These are phyloP conservation scores for Neltuma alba DNA, from an alignment of 306 rosid species.

Conservation along the genomic window DNA sequence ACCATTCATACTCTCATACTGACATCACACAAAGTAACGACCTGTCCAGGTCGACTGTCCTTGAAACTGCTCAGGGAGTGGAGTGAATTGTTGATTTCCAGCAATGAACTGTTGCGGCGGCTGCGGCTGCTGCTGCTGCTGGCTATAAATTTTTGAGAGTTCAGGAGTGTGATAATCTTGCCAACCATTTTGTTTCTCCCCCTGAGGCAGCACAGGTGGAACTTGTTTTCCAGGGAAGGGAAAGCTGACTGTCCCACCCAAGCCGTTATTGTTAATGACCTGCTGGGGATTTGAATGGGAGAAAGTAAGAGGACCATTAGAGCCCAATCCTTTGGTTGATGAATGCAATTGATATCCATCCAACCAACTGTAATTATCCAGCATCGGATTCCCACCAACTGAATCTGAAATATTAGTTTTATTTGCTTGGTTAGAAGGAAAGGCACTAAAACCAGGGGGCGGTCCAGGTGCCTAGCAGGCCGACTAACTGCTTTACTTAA, in stretches of 20 bases:
- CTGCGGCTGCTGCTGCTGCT: slow-evolving; percentile 70
- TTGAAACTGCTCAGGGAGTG: slow-evolving; percentile 81
- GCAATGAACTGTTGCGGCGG: slow-evolving; percentile 59
- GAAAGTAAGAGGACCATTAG: slow-evolving; percentile 46
- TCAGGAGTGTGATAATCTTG: slow-evolving; percentile 70
- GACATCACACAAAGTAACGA: slow-evolving; percentile 85
- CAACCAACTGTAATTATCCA: slow-evolving; percentile 98
- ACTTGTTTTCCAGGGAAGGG: slow-evolving; percentile 92
- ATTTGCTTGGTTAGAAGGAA: slow-evolving; percentile 60
- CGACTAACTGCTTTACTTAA: slow-evolving; percentile 65
- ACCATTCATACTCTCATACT: slow-evolving; percentile 65
- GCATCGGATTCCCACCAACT: slow-evolving; percentile 56
- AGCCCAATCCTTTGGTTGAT: slow-evolving; percentile 51
- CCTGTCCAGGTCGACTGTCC: slow-evolving; percentile 89
- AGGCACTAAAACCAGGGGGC: slow-evolving; percentile 87
- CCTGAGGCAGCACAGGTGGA: slow-evolving; percentile 56
- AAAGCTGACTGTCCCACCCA: slow-evolving; percentile 59
- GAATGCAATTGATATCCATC: slow-evolving; percentile 93
- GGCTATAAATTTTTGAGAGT: slow-evolving; percentile 62
- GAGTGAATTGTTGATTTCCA: slow-evolving; percentile 65
- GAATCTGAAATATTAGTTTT: slow-evolving; percentile 55
- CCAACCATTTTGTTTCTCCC: slow-evolving; percentile 67
- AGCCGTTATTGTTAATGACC: slow-evolving; percentile 49
- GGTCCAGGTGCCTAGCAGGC: slow-evolving; percentile 92
- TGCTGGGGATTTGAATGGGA: slow-evolving; percentile 51